A percentile compares a stretch with the other conserved stretches of the same genome.
Conservation (phyloP, 2,329 filamentous ascomycete genomes). For the Pyrenophora seminiperda region DNA sequence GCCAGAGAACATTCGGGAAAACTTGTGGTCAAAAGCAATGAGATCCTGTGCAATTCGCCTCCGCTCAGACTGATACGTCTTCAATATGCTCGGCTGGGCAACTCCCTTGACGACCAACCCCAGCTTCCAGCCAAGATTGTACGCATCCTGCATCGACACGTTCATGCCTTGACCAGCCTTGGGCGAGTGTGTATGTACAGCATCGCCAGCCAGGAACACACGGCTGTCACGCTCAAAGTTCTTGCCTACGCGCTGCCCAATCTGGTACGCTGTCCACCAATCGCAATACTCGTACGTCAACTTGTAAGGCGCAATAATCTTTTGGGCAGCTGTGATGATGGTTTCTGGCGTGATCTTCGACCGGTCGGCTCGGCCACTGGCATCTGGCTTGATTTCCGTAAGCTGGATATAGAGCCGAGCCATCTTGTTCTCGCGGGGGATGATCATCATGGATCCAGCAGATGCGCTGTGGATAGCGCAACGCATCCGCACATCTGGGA, state of each 20-base stretch:
- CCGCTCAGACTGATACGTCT: conserved; percentile 61
- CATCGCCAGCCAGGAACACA: conserved; percentile 74
- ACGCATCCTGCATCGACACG: conserved; percentile 70
- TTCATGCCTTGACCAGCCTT: conserved; percentile 77
- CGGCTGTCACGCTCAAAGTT: conserved; percentile 62
- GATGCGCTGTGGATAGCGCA: conserved; percentile 63
- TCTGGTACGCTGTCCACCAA: conserved; percentile 72
- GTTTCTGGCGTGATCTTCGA: conserved; percentile 67
- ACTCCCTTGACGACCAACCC: conserved; percentile 55
- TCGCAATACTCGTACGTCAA: conserved; percentile 67
- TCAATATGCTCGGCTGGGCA: conserved; percentile 50
- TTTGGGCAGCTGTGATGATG: conserved; percentile 67
- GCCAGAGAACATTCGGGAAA: conserved; percentile 55
- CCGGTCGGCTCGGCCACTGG: conserved; percentile 58
- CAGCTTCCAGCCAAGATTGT: conserved; percentile 64
- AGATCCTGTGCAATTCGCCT: conserved; percentile 67
- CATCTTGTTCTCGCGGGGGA: conserved; percentile 66
- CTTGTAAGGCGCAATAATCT: conserved; percentile 70
- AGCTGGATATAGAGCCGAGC: conserved; percentile 71
- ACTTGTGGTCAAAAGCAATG: conserved; percentile 61
- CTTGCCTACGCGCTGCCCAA: conserved; percentile 67
- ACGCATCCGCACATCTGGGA: conserved; percentile 64
- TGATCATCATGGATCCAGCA: conserved; percentile 66
- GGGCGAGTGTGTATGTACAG: conserved; percentile 62
- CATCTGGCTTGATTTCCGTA: conserved; percentile 53